These are phyloP conservation scores for Cydonia oblonga DNA, from an alignment of 331 rosid genomes.

Conservation along the genomic window DNA sequence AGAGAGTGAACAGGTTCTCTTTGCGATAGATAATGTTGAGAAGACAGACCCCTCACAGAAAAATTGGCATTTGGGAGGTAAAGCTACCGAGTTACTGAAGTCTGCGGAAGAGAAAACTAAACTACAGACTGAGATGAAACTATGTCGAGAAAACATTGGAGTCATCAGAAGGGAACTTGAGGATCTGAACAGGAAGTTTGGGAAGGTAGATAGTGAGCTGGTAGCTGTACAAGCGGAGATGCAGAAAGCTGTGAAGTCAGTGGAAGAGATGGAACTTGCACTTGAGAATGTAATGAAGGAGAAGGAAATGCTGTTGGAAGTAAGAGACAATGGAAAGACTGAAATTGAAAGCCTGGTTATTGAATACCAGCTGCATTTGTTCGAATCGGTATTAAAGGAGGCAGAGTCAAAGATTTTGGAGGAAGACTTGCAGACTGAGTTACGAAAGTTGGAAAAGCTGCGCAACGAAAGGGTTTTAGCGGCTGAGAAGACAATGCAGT, in stretches of 20 bases:
- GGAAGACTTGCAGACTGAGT: constrained; percentile 46
- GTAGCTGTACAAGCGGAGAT: constrained; percentile 23
- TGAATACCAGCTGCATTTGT: constrained; percentile 30
- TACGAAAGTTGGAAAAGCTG: constrained; percentile 32
- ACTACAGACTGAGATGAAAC: constrained; percentile 32
- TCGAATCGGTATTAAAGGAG: constrained; percentile 30
- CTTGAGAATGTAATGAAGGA: constrained; percentile 22
- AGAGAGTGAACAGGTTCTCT: constrained; percentile 70
- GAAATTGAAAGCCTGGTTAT: constrained; percentile 28
- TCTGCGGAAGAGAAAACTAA: constrained; percentile 44
- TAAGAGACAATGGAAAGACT: constrained; percentile 15
- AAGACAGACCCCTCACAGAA: constrained; percentile 36
- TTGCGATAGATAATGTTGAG: constrained; percentile 57
- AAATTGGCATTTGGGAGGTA: constrained; percentile 43
- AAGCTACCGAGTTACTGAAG: constrained; percentile 40
- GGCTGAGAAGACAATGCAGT: constrained; percentile 24
- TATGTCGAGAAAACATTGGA: constrained; percentile 24
- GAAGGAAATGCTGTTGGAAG: constrained; percentile 31
- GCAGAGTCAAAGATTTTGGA: constrained; percentile 39
- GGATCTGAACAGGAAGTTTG: constrained; percentile 18
- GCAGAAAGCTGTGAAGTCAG: constrained; percentile 14
- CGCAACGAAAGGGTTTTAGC: constrained; percentile 28
- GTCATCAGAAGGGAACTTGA: constrained; percentile 24
- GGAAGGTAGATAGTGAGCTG: constrained; percentile 14
- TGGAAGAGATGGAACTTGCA: constrained; percentile 28